Percentiles rank a stretch among this genome's conserved stretches.
phyloP scores from a whole-genome alignment of 257 asterid species.

The Echium plantagineum region DNA sequence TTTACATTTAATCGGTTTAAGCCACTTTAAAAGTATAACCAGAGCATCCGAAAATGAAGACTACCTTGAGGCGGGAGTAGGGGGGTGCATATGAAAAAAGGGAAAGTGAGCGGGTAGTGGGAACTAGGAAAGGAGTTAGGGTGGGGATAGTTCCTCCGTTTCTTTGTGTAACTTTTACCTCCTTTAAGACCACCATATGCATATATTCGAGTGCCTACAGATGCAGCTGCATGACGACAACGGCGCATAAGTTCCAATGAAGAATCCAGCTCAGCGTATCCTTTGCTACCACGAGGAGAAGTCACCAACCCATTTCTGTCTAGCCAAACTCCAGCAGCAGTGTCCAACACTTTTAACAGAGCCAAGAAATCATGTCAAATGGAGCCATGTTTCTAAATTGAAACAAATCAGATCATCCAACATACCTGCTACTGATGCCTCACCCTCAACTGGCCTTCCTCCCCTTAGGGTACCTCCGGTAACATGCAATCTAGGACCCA shows the following conservation, averaged over 20 bases:
- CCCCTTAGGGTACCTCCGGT: slow-evolving; percentile 98
- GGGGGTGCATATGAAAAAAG: not conserved
- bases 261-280: slow-evolving; percentile 52
- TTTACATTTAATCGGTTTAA: not conserved
- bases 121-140: not conserved
- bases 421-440: slow-evolving; percentile 80
- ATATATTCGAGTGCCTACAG: slow-evolving; percentile 86
- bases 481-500: slow-evolving; percentile 95
- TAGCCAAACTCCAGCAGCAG: slow-evolving; percentile 99
- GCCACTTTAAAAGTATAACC: no score
- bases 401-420: slow-evolving; percentile 11
- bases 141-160: not conserved
- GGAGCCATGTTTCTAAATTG: slow-evolving; percentile 6
- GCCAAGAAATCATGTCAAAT: slow-evolving; percentile 12
- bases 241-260: slow-evolving; percentile 78
- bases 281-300: slow-evolving; percentile 53
- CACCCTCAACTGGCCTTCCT: slow-evolving; percentile 94
- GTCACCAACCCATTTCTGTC: slow-evolving; percentile 88
- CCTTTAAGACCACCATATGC: slow-evolving; percentile 86
- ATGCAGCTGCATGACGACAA: slow-evolving; percentile 98
- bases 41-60: not conserved
- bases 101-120: not conserved
- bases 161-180: slow-evolving; percentile 34
- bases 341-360: slow-evolving; percentile 62
- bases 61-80: not conserved